These are phyloP conservation scores for Fraxinus cuspidata DNA, from an alignment of 257 asterid genomes.

Conservation along the genomic window DNA sequence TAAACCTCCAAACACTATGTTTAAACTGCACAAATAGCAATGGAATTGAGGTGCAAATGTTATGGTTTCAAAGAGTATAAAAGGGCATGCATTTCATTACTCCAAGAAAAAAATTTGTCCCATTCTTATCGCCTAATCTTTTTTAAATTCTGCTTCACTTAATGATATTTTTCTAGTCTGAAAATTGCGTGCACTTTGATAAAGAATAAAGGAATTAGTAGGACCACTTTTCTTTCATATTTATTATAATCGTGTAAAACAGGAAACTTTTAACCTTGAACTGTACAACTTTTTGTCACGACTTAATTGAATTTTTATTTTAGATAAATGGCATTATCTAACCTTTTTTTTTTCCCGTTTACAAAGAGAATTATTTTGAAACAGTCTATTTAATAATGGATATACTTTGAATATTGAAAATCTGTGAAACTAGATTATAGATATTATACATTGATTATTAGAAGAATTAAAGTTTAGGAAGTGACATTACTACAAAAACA, in stretches of 20 bases:
- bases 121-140: conserved; percentile 26
- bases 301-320: neutral
- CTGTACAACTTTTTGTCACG: conserved; percentile 32
- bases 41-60: conserved; percentile 22
- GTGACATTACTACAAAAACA: too few species aligned
- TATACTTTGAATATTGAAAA: too few species aligned
- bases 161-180: conserved; percentile 26
- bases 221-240: conserved; percentile 28
- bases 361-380: too few species aligned
- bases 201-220: conserved; percentile 3
- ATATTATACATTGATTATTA: too few species aligned
- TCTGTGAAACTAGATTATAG: too few species aligned
- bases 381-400: too few species aligned
- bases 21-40: conserved; percentile 40
- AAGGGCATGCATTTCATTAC: conserved; percentile 47
- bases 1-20: conserved; percentile 48
- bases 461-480: too few species aligned
- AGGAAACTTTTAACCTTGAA: conserved; percentile 34
- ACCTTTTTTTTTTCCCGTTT: too few species aligned
- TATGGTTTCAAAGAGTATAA: conserved; percentile 36
- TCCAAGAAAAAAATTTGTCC: conserved; percentile 37
- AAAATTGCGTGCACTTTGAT: conserved; percentile 27
- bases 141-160: conserved; percentile 32
- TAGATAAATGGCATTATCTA: too few species aligned
- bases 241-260: conserved; percentile 14